Percentiles rank a stretch among this genome's conserved stretches.
These are phyloP conservation scores for Hondaea fermentalgiana DNA, from an alignment of 108 stramenopile genomes.

Conservation along the genomic window DNA sequence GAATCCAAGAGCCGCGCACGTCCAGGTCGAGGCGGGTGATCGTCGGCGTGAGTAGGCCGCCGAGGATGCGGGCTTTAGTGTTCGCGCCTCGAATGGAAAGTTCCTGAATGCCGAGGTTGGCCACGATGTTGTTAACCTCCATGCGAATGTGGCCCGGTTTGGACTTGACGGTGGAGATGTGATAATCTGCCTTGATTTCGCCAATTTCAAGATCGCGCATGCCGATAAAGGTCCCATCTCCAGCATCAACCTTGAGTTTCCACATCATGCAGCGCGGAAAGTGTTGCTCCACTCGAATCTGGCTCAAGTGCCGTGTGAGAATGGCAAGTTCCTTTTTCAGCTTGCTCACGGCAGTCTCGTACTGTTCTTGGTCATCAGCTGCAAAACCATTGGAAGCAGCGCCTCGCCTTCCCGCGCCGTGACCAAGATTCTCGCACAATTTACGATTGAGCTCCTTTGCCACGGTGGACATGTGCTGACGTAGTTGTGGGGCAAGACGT, in stretches of 20 bases:
- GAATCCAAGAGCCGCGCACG: background rate
- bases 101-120: background rate
- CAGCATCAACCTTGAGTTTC: slow-evolving; percentile 7
- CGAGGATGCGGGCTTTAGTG: background rate
- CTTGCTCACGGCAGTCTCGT: background rate
- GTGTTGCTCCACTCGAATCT: background rate
- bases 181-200: background rate
- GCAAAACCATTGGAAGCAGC: too few species aligned
- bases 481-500: background rate
- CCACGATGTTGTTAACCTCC: background rate
- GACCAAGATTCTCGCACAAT: background rate
- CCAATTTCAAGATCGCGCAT: background rate
- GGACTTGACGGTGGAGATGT: background rate
- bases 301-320: background rate
- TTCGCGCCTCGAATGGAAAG: background rate
- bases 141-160: background rate
- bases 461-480: background rate
- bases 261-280: background rate
- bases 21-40: background rate
- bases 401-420: background rate
- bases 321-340: background rate
- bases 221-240: slow-evolving; percentile 1
- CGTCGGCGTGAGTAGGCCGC: background rate
- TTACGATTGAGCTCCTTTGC: background rate
- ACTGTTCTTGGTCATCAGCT: background rate